Evolutionary conservation across 139 green algal species (phyloP).

Genomic region (Chlamydomonas incerta): DNA sequence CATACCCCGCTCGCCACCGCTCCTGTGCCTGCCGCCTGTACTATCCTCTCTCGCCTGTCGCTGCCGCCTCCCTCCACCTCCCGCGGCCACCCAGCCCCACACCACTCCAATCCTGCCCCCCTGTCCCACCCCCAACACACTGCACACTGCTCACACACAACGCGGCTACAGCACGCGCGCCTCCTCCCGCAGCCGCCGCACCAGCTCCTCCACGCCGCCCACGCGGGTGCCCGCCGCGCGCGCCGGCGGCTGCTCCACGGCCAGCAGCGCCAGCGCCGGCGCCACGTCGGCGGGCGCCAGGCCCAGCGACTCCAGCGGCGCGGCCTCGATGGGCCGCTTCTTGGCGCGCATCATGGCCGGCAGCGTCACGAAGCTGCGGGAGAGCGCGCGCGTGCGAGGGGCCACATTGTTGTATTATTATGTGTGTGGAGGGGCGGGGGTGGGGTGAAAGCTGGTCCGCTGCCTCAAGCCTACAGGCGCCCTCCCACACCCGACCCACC

Average conservation of each 20-base stretch:
- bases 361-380: constrained; percentile 87
- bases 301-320: constrained; percentile 61
- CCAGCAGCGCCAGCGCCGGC: constrained; percentile 36
- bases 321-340: constrained; percentile 85
- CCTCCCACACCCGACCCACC: too few species aligned
- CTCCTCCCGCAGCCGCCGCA: constrained; percentile 83
- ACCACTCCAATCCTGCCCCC: too few species aligned
- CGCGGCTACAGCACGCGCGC: constrained; percentile 79
- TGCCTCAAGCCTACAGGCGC: too few species aligned
- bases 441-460: background rate
- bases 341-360: constrained; percentile 96
- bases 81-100: background rate
- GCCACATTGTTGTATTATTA: too few species aligned
- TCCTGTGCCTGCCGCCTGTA: too few species aligned
- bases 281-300: constrained; percentile 53
- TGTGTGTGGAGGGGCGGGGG: background rate
- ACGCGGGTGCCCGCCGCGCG: constrained; percentile 74
- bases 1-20: too few species aligned
- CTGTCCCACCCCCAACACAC: background rate
- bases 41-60: too few species aligned
- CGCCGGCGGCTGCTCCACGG: constrained; percentile 75
- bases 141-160: constrained; percentile 53
- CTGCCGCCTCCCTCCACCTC: too few species aligned
- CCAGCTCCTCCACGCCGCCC: constrained; percentile 77
- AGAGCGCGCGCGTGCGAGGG: too few species aligned